Conservation (phyloP, 306 rosid species). For the Citrullus mucosospermus region DNA sequence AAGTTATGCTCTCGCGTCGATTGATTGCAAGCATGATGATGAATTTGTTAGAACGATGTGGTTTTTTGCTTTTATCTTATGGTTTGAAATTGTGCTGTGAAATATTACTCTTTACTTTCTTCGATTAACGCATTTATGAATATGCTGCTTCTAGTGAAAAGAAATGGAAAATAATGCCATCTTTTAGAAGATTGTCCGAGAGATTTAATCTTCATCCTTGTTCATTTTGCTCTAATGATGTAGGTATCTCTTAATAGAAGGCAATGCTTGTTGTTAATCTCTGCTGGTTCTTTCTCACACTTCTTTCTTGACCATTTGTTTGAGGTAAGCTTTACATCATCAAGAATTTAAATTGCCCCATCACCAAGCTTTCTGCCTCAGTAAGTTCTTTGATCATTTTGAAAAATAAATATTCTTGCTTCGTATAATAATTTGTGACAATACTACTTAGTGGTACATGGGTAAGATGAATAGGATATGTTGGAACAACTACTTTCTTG, state of each 20-base stretch:
- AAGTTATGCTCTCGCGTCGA: neutral
- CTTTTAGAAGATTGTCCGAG: neutral
- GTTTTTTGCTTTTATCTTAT: neutral
- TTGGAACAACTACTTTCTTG: too few relatives aligned
- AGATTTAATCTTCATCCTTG: neutral
- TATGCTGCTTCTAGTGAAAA: neutral
- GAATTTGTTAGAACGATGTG: neutral
- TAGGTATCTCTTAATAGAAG: slow-evolving; percentile 56
- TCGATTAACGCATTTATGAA: neutral
- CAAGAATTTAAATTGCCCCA: neutral
- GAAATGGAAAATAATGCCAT: neutral
- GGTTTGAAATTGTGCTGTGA: neutral
- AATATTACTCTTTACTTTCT: neutral
- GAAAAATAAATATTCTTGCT: neutral
- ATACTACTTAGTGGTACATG: too few relatives aligned
- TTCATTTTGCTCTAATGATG: neutral
- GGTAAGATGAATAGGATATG: too few relatives aligned
- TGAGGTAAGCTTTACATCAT: slow-evolving; percentile 36
- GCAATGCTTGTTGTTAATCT: slow-evolving; percentile 61
- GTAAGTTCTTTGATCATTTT: neutral
- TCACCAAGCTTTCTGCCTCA: neutral
- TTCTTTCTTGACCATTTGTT: slow-evolving; percentile 80
- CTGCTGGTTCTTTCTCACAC: slow-evolving; percentile 82
- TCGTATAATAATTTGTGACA: too few relatives aligned
- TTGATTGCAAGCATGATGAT: neutral